Evolutionary conservation across 176 grass and related monocot species (phyloP).

Genomic region (Oropetium thomaeum): DNA sequence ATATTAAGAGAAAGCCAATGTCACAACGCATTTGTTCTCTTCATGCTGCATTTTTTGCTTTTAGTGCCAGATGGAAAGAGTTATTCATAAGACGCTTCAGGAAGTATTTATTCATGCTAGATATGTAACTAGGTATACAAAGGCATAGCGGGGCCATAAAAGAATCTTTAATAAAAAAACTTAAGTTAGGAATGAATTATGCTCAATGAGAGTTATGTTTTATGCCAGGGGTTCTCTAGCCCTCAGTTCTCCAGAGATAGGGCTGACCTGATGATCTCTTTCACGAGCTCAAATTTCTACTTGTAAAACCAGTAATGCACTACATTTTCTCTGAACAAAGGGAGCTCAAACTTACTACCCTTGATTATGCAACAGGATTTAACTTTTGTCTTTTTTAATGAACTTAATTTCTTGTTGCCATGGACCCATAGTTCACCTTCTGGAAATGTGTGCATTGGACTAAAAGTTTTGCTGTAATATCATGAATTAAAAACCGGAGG

Average conservation of each 20-base stretch:
- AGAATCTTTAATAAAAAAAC: conserved; percentile 32
- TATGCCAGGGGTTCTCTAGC: conserved; percentile 24
- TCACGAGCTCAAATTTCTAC: conserved; percentile 7
- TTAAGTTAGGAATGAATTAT: conserved; percentile 23
- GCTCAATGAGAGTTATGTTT: conserved; percentile 33
- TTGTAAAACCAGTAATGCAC: not conserved
- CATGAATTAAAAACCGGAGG: no score
- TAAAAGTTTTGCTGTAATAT: no score
- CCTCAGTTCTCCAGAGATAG: conserved; percentile 29
- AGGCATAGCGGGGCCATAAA: conserved; percentile 6
- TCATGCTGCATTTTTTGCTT: conserved; percentile 18
- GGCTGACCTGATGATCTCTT: conserved; percentile 23
- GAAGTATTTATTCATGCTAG: conserved; percentile 16
- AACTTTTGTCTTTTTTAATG: no score
- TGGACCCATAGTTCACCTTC: not conserved
- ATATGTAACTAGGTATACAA: conserved; percentile 24
- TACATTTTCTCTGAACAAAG: not conserved
- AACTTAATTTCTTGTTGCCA: not conserved
- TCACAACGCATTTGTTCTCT: not conserved
- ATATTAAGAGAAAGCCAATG: no score
- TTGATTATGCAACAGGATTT: not conserved
- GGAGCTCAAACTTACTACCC: not conserved
- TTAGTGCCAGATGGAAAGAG: conserved; percentile 18
- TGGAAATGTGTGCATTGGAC: not conserved
- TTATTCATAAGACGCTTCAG: not conserved